Evolutionary conservation across 1,284 basidiomycete genomes (phyloP).

Genomic region (Leccinum holopus): DNA sequence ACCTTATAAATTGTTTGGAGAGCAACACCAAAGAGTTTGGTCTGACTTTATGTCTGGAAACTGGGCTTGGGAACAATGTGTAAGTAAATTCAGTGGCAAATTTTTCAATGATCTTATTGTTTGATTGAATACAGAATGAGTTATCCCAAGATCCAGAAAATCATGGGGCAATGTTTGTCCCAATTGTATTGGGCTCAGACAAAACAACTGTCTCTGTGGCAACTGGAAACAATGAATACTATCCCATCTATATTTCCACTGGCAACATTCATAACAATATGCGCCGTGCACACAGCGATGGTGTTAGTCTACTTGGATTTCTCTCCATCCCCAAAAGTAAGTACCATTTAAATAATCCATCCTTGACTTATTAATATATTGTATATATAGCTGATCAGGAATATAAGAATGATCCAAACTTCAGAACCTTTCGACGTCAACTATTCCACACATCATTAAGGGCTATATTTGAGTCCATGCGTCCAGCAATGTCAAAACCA

Average conservation of each 20-base stretch:
- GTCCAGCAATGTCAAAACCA: neutral
- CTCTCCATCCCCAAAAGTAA: neutral
- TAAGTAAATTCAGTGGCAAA: neutral
- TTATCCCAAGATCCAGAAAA: neutral
- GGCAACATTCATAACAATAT: neutral
- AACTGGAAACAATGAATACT: constrained; percentile 7
- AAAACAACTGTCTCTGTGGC: constrained; percentile 7
- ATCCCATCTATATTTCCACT: neutral
- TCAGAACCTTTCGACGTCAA: neutral
- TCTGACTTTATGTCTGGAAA: neutral
- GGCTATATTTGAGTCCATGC: neutral
- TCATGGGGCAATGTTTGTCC: constrained; percentile 4
- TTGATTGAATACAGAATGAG: neutral
- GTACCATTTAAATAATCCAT: neutral
- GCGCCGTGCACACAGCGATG: neutral
- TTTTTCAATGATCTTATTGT: neutral
- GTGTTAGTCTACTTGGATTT: neutral
- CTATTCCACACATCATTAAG: neutral
- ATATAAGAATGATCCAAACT: neutral
- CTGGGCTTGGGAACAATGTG: neutral
- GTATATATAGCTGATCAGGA: neutral
- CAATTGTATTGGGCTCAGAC: constrained; percentile 4
- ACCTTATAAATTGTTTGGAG: neutral
- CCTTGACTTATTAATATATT: neutral
- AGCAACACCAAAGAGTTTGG: neutral